phyloP scores from a whole-genome alignment of 202 grass and related monocot genomes.

The Setaria italica region DNA sequence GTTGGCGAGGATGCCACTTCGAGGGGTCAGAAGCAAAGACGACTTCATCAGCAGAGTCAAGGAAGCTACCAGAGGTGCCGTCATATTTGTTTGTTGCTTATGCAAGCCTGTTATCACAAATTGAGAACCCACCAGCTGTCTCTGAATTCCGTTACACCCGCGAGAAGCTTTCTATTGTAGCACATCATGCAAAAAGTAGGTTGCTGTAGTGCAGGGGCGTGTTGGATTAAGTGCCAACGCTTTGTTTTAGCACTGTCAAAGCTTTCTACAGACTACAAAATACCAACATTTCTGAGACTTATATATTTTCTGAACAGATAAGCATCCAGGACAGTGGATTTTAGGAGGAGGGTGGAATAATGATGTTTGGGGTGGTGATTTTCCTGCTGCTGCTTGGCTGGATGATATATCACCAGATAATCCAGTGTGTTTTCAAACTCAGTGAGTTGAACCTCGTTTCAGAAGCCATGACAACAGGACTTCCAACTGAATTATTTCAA shows the following conservation, averaged over 20 bases:
- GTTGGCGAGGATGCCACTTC: conserved; percentile 68
- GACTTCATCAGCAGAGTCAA: conserved; percentile 69
- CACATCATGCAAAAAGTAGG: neutral
- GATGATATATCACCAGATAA: conserved; percentile 84
- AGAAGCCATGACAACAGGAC: neutral
- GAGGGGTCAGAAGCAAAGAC: conserved; percentile 68
- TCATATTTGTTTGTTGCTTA: neutral
- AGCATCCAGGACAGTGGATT: conserved; percentile 69
- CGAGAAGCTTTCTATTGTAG: neutral
- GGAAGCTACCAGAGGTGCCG: conserved; percentile 64
- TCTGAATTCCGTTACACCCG: neutral
- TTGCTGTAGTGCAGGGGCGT: neutral
- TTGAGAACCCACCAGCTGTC: neutral
- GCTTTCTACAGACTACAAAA: neutral
- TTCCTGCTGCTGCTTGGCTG: conserved; percentile 82
- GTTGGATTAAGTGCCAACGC: neutral
- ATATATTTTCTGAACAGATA: conserved; percentile 51
- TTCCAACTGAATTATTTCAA: conserved; percentile 1
- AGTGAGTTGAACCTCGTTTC: neutral
- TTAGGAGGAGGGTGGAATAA: conserved; percentile 91
- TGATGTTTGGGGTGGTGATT: conserved; percentile 72
- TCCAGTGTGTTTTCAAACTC: conserved; percentile 62
- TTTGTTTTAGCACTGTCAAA: neutral
- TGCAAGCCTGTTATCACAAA: neutral
- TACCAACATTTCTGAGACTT: neutral